phyloP scores from a whole-genome alignment of 2,329 filamentous ascomycete genomes.

The Pochonia chlamydosporia region DNA sequence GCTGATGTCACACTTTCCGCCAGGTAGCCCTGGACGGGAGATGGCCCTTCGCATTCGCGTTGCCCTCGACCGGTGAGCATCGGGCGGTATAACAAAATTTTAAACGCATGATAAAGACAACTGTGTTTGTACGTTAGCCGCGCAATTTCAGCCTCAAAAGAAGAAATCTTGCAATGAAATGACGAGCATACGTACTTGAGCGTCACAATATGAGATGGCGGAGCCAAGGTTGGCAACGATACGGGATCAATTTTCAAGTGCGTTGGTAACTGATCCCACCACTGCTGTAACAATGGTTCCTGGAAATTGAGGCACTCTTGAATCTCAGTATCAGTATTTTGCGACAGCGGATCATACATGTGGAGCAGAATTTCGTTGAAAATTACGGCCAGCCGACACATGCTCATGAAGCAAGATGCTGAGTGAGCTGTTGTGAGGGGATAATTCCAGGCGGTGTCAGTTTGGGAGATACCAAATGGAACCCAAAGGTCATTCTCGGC shows the following conservation, averaged over 20 bases:
- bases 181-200: conserved; percentile 44
- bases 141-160: too few relatives aligned
- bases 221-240: conserved; percentile 44
- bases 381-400: conserved; percentile 51
- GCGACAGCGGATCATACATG: conserved; percentile 51
- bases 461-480: conserved; percentile 48
- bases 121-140: too few relatives aligned
- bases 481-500: conserved; percentile 52
- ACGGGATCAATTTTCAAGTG: conserved; percentile 45
- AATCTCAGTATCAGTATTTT: conserved; percentile 48
- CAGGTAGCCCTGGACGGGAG: conserved; percentile 40
- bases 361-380: conserved; percentile 55
- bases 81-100: conserved; percentile 53
- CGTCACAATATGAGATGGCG: conserved; percentile 55
- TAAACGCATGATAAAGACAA: conserved; percentile 54
- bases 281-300: conserved; percentile 42
- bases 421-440: conserved; percentile 51
- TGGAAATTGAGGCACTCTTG: conserved; percentile 45
- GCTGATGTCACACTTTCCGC: conserved; percentile 53
- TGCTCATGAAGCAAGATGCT: conserved; percentile 53
- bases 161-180: too few relatives aligned
- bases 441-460: conserved; percentile 41
- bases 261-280: conserved; percentile 50
- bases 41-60: conserved; percentile 23
- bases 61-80: conserved; percentile 35